Conservation (phyloP, 257 asterid species). For the Voacanga thouarsii region DNA sequence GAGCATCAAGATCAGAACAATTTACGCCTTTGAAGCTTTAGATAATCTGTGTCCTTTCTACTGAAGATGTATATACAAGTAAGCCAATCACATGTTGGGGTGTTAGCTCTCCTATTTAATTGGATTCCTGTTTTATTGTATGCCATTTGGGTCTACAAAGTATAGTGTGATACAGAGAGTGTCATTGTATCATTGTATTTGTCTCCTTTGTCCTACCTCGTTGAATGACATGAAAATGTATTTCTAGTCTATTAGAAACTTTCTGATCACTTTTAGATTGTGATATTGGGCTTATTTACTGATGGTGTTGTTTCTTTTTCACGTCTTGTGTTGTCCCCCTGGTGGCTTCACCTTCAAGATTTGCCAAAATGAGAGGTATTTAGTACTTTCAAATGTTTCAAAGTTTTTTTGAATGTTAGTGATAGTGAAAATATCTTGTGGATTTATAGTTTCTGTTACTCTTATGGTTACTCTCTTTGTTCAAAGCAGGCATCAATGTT, state of each 20-base stretch:
- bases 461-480: not conserved
- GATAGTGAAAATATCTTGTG: not conserved
- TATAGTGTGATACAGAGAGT: no score
- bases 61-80: not conserved
- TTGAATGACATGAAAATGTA: not conserved
- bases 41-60: not conserved
- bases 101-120: not conserved
- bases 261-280: not conserved
- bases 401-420: not conserved
- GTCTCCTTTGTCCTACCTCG: not conserved
- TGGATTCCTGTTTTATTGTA: not conserved
- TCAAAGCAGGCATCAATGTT: conserved; percentile 70
- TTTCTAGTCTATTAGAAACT: not conserved
- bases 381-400: conserved; percentile 7
- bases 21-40: not conserved
- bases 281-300: not conserved
- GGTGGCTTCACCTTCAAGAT: conserved; percentile 46
- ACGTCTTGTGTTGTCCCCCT: conserved; percentile 16
- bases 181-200: no score
- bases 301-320: not conserved
- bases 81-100: not conserved
- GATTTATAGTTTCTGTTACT: not conserved
- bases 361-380: conserved; percentile 86
- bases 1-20: not conserved
- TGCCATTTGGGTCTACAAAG: not conserved